phyloP scores from a whole-genome alignment of 768 basidiomycete genomes.

The Suillus tomentosus region DNA sequence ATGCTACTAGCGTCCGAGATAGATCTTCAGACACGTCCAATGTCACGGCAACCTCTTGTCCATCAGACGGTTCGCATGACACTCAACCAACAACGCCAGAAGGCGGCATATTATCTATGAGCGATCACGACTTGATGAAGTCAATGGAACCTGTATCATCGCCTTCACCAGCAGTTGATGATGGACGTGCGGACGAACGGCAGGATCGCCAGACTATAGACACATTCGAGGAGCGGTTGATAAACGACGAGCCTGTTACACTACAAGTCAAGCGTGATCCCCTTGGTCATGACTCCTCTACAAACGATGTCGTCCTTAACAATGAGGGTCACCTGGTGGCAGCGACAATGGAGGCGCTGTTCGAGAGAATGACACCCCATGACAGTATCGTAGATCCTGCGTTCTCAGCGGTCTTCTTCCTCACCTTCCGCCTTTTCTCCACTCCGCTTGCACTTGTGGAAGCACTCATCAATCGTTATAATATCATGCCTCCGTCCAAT shows the following conservation, averaged over 20 bases:
- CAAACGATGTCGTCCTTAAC: conserved; percentile 88
- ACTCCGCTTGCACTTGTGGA: conserved; percentile 76
- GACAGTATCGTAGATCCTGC: conserved; percentile 86
- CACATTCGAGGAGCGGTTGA: conserved; percentile 54
- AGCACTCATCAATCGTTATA: conserved; percentile 80
- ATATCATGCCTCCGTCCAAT: conserved; percentile 65
- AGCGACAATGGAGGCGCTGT: conserved; percentile 83
- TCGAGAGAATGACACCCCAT: conserved; percentile 98
- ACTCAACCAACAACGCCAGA: conserved; percentile 53
- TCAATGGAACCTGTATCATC: conserved; percentile 53
- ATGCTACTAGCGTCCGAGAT: conserved; percentile 33
- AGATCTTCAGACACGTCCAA: conserved; percentile 55
- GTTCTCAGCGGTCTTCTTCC: conserved; percentile 89
- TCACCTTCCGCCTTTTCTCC: conserved; percentile 93
- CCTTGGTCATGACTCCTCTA: conserved; percentile 72
- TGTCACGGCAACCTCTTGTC: conserved; percentile 43
- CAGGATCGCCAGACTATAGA: conserved; percentile 34
- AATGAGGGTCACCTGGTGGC: conserved; percentile 88
- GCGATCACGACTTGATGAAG: conserved; percentile 34
- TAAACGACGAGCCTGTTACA: conserved; percentile 52
- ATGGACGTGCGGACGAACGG: conserved; percentile 59
- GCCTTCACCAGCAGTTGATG: conserved; percentile 46
- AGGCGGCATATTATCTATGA: conserved; percentile 35
- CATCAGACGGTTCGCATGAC: conserved; percentile 47
- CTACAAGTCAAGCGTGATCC: conserved; percentile 39